A percentile compares a stretch with the other conserved stretches of the same genome.
phyloP scores from a whole-genome alignment of 2,329 filamentous ascomycete genomes.

The Penicillium sp. region DNA sequence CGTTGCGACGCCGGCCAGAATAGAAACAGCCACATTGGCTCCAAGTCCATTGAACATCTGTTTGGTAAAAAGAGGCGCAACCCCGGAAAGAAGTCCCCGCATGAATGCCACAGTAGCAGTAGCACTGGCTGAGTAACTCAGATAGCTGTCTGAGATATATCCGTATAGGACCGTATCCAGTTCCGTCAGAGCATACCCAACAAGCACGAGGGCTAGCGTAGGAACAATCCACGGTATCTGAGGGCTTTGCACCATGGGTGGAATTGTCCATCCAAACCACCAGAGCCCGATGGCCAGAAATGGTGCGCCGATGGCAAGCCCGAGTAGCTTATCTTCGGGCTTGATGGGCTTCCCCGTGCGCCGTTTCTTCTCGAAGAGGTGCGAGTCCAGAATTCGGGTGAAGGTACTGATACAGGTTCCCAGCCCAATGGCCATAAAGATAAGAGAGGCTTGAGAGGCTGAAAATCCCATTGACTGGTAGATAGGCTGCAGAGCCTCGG shows the following conservation, averaged over 20 bases:
- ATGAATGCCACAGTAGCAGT: conserved; percentile 45
- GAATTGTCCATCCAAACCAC: conserved; percentile 51
- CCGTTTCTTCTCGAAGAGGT: conserved; percentile 28
- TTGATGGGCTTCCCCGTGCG: conserved; percentile 23
- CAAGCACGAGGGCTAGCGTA: conserved; percentile 41
- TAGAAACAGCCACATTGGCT: conserved; percentile 40
- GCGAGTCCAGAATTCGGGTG: conserved; percentile 44
- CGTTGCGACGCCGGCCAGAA: conserved; percentile 45
- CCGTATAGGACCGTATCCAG: conserved; percentile 44
- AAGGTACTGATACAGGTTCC: conserved; percentile 45
- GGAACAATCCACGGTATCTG: conserved; percentile 43
- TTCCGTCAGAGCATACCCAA: conserved; percentile 52
- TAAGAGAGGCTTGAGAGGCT: conserved; percentile 35
- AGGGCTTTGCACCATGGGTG: conserved; percentile 32
- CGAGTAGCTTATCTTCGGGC: conserved; percentile 50
- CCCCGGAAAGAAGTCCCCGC: conserved; percentile 39
- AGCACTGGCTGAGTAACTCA: conserved; percentile 46
- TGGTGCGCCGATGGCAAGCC: conserved; percentile 48
- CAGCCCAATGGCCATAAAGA: conserved; percentile 42
- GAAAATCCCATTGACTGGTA: conserved; percentile 41
- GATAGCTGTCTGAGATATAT: conserved; percentile 48
- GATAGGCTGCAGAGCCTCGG: conserved; percentile 43
- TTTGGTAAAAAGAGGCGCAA: conserved; percentile 42
- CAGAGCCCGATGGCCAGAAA: conserved; percentile 47
- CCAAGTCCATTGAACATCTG: conserved; percentile 44